A percentile compares a stretch with the other conserved stretches of the same genome.
Evolutionary conservation across 345 rosid genomes (phyloP).

Genomic region (Clausena lansium): DNA sequence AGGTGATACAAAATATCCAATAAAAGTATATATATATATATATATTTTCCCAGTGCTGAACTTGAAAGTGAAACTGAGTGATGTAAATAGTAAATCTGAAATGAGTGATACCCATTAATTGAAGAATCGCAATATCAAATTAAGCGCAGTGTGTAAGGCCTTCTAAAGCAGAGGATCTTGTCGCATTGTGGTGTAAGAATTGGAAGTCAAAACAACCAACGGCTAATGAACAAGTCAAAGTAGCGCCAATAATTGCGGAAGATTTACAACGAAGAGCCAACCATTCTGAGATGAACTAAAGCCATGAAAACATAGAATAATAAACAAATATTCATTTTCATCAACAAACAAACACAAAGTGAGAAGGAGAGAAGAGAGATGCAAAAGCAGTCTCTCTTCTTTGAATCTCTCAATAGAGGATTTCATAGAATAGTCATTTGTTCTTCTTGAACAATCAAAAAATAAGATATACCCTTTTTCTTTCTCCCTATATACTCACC

Average conservation of each 20-base stretch:
- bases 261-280: constrained; percentile 6
- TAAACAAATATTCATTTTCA: neutral
- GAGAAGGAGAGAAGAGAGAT: constrained; percentile 20
- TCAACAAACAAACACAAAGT: neutral
- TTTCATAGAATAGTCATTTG: neutral
- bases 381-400: constrained; percentile 27
- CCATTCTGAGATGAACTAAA: neutral
- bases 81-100: neutral
- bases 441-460: neutral
- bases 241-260: constrained; percentile 4
- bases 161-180: neutral
- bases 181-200: neutral
- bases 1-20: neutral
- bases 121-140: neutral
- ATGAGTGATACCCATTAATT: neutral
- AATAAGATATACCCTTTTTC: neutral
- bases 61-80: neutral
- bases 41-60: neutral
- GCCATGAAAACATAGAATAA: neutral
- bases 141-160: neutral
- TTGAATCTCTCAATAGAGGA: constrained; percentile 18
- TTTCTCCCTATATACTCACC: neutral
- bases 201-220: neutral
- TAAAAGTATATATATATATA: too few species aligned
- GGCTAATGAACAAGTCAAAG: constrained; percentile 2